Conservation (phyloP, 768 basidiomycete species). For the Kwoniella sp. region DNA sequence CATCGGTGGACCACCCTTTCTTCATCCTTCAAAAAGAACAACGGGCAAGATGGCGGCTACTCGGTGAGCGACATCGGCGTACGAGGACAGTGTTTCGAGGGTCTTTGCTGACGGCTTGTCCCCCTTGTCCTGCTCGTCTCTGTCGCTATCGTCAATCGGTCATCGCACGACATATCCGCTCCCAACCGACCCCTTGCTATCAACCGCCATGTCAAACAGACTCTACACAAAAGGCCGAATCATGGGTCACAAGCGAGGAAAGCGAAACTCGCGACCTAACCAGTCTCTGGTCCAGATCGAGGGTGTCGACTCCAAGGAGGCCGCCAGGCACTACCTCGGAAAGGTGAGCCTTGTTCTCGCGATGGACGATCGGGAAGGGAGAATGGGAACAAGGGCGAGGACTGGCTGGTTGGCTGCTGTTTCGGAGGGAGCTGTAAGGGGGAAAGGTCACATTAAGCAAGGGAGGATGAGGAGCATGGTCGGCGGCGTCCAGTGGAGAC, state of each 20-base stretch:
- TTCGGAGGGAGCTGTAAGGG: neutral
- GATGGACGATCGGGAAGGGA: neutral
- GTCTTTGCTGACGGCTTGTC: too few relatives aligned
- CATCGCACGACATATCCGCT: neutral
- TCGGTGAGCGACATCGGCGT: constrained; percentile 21
- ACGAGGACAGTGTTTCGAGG: too few relatives aligned
- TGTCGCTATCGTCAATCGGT: neutral
- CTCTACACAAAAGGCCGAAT: constrained; percentile 95
- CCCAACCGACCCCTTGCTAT: neutral
- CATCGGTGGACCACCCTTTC: too few relatives aligned
- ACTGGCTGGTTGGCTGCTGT: neutral
- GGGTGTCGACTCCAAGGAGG: constrained; percentile 87
- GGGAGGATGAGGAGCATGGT: too few relatives aligned
- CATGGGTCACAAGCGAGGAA: constrained; percentile 96
- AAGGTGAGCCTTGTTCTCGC: constrained; percentile 62
- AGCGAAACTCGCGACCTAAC: constrained; percentile 93
- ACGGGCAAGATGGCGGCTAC: constrained; percentile 23
- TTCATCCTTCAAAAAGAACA: constrained; percentile 13
- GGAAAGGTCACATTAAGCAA: neutral
- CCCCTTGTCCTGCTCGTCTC: neutral
- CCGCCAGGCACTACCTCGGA: constrained; percentile 96
- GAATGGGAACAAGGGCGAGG: neutral
- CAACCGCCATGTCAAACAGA: constrained; percentile 54
- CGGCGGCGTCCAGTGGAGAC: too few relatives aligned
- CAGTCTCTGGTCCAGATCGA: constrained; percentile 96